Base-by-base conservation (phyloP, 2,329 filamentous ascomycete species). In the Westerdykella aurantiaca region DNA sequence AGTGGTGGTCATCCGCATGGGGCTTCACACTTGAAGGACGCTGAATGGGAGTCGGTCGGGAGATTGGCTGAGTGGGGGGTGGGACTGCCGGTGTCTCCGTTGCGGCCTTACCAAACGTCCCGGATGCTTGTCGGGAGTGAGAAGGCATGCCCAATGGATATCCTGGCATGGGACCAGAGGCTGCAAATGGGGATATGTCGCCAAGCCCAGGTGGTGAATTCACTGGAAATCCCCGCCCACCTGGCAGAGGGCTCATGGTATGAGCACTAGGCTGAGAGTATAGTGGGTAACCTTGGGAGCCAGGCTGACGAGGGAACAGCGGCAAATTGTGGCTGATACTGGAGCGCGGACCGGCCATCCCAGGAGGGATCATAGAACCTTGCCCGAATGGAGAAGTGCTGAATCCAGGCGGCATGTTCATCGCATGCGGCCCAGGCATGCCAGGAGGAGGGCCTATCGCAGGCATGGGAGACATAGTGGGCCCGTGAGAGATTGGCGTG, bases 11-110 rank as follows among this genome's bases (percentile, higher is more conserved):
- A 16, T 72, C 69, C 34, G 76, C 76, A 43, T 72, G 72, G 23
- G 78, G 77, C 49, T 76, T 75, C 9, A 77, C 80, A 63, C 89
- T 95, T 13, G 83, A 83, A 0, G 93, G 91, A 29, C 89, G 80
- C 49, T 91, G 88, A 50, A 97, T 96, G 1, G 91, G 91, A 18
- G 86, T 81, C 21, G 90, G 91, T 42, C 89, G 80, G 37, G 84
- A 79, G 48, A 94, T 91, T 1, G 87, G 86, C 50, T 88, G 83
- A 29, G 83, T 75, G 42, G 80, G 73, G 10, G 74, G 67, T 21
- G 70, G 67, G 6, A 48, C 56, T 41, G 64, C 63, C 25, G 75
- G 70, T 13, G 73, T 72, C 7, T 90, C 85, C 48, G 83, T 81
- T 11, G 67, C 71, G 16, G 74, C 72, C 50, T 74, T 74, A 40